Conservation (phyloP, 345 rosid species). For the Salix purpurea region DNA sequence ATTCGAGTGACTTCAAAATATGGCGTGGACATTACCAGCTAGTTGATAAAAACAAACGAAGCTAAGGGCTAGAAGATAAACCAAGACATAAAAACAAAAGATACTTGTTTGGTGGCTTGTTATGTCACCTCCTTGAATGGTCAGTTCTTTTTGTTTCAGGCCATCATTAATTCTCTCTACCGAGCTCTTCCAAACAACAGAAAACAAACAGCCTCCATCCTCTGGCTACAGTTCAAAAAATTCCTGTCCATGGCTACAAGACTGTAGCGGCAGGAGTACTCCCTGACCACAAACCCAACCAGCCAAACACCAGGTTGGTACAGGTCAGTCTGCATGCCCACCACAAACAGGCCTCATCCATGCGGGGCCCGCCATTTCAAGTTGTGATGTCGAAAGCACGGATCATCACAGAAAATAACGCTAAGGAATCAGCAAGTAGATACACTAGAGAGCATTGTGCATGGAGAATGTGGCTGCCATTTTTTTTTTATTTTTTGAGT, state of each 20-base stretch:
- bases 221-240: slow-evolving; percentile 17
- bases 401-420: slow-evolving; percentile 8
- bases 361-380: not conserved
- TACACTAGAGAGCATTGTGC: not conserved
- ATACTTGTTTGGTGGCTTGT: not conserved
- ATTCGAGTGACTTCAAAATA: not conserved
- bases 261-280: slow-evolving; percentile 7
- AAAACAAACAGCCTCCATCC: slow-evolving; percentile 2
- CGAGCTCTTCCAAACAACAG: not conserved
- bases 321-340: not conserved
- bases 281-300: not conserved
- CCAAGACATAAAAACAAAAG: not conserved
- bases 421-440: not conserved
- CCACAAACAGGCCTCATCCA: not conserved
- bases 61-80: not conserved
- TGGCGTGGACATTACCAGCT: not conserved
- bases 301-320: not conserved
- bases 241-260: slow-evolving; percentile 11
- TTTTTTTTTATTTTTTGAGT: slow-evolving; percentile 3
- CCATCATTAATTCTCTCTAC: not conserved
- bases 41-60: not conserved
- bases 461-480: slow-evolving; percentile 27
- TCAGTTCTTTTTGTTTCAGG: not conserved
- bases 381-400: slow-evolving; percentile 2
- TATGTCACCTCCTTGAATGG: not conserved